Evolutionary conservation across 116 monocot genomes (phyloP).

Genomic region (Trichopus zeylanicus): DNA sequence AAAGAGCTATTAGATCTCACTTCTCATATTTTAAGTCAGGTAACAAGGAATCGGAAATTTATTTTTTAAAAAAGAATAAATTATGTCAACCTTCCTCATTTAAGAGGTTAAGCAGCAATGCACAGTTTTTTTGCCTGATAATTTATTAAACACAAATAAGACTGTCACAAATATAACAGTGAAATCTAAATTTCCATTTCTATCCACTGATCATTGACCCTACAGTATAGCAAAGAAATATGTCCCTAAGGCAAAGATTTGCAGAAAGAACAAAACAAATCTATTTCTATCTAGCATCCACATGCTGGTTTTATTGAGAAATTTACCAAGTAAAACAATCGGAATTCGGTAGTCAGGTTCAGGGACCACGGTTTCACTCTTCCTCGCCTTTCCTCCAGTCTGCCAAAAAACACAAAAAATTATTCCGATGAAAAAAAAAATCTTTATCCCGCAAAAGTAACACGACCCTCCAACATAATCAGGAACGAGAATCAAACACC

Average conservation of each 20-base stretch:
- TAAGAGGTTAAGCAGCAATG: no score
- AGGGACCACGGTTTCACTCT: slow-evolving; percentile 59
- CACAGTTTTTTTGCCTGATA: no score
- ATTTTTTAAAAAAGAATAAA: no score
- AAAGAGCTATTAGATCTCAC: not conserved
- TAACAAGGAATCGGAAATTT: not conserved
- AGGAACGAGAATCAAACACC: not conserved
- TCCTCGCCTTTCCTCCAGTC: slow-evolving; percentile 50
- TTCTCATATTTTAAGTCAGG: not conserved
- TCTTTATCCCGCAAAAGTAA: not conserved
- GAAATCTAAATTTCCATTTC: no score
- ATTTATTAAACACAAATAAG: no score
- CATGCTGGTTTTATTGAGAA: slow-evolving; percentile 1
- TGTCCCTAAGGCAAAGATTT: not conserved
- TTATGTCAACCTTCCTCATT: no score
- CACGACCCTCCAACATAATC: not conserved
- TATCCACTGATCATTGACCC: no score
- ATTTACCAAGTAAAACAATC: slow-evolving; percentile 72
- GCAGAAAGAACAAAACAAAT: not conserved
- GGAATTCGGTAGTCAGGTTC: slow-evolving; percentile 89
- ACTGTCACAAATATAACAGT: no score
- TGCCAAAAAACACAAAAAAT: slow-evolving; percentile 9
- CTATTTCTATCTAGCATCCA: not conserved
- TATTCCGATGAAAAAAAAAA: not conserved
- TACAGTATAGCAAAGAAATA: no score